Base-by-base conservation (phyloP, 2,329 filamentous ascomycete genomes). In the Lasiodiplodia sp. region DNA sequence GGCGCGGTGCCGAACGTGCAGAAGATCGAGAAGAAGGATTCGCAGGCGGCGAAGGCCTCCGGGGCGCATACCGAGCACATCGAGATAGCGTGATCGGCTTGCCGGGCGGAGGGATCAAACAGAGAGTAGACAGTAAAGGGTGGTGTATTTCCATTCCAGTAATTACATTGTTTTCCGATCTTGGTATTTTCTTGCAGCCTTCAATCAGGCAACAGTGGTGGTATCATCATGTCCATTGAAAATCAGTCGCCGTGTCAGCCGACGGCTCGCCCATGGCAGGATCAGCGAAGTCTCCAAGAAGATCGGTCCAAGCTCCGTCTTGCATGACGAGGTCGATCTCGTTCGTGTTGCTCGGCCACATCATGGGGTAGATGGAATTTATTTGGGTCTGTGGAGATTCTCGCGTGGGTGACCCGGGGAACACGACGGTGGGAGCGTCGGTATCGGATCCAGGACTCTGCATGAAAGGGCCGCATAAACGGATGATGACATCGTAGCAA, bases 401-500 rank as follows among this genome's bases (percentile, higher is more conserved):
- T 34, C 71, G 64, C 4, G 71, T 72, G 18, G 70, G 63, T 18
- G 67, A 68, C 40, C 65, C 71, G 5, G 69, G 14, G 6, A 58
- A 51, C 25, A 57, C 56, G 37, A 66, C 40, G 21, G 53, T 49
- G 8, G 70, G 68, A 31, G 68, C 69, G 6, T 47, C 44, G 2
- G 67, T 47, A 23, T 69, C 69, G 10, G 68, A 38, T 0, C 56
- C 37, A 10, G 64, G 40, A 10, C 60, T 63, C 23, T 67, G 70
- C 10, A 66, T 66, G 28, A 66, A 44, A 65, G 67, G 11, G 69
- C 80, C 82, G 40, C 82, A 84, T 0, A 85, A 75, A 18, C 80
- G 78, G 6, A 76, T 68, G 56, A 84, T 82, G 18, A 82, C 78
- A 49, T 80, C 76, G 49, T 81, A 77, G 66, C 81, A 84, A n/a